Percentiles rank a stretch among this genome's conserved stretches.
These are phyloP conservation scores for Parmelia sp. DNA, from an alignment of 495 filamentous ascomycete genomes.

Conservation along the genomic window DNA sequence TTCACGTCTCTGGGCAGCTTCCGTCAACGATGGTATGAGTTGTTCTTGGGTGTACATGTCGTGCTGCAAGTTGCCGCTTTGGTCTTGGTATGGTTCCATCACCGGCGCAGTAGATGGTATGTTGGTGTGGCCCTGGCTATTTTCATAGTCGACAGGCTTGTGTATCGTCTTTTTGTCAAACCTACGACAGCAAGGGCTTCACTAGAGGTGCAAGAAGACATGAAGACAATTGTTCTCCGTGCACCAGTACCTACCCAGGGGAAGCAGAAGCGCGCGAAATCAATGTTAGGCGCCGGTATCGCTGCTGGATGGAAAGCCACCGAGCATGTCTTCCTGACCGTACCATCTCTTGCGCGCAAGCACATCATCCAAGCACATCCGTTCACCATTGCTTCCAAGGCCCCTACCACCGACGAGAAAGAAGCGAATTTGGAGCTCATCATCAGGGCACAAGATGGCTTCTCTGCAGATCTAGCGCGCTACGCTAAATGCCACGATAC, in stretches of 20 bases:
- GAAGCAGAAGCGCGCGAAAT: constrained; percentile 2
- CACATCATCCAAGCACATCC: constrained; percentile 51
- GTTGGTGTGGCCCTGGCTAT: constrained; percentile 42
- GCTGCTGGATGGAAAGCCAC: constrained; percentile 48
- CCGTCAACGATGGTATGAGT: constrained; percentile 48
- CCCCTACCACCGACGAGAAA: constrained; percentile 25
- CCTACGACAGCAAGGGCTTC: constrained; percentile 38
- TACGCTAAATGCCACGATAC: constrained; percentile 38
- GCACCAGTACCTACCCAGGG: constrained; percentile 14
- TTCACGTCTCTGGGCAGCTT: constrained; percentile 47
- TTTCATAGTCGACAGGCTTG: constrained; percentile 51
- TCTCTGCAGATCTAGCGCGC: constrained; percentile 48
- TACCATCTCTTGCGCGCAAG: constrained; percentile 43
- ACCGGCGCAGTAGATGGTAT: constrained; percentile 34
- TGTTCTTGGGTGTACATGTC: constrained; percentile 53
- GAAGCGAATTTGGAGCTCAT: constrained; percentile 46
- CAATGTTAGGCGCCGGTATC: constrained; percentile 28
- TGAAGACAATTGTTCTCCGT: constrained; percentile 44
- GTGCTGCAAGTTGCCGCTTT: constrained; percentile 47
- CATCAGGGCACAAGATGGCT: constrained; percentile 52
- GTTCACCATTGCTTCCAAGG: constrained; percentile 54
- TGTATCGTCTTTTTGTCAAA: constrained; percentile 48
- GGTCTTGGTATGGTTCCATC: constrained; percentile 50
- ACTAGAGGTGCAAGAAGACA: constrained; percentile 43
- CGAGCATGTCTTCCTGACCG: constrained; percentile 53